Evolutionary conservation across 495 filamentous ascomycete species (phyloP), one percentile per base, ranked within the genome.

Genomic region (Delitschia confertaspora): DNA sequence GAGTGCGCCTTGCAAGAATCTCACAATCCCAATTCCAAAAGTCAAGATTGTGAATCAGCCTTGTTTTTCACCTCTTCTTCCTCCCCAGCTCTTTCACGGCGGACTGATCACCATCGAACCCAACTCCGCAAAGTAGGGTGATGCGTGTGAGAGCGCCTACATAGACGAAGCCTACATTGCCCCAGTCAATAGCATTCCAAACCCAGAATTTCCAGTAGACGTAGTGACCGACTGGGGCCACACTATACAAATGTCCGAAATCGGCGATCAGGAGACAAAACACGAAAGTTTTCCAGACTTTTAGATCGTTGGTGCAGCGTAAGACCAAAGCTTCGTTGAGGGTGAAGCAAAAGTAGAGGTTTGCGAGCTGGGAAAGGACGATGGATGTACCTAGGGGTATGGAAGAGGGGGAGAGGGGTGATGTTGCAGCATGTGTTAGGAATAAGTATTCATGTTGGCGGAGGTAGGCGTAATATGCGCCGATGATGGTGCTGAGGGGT

Each of bases 261-360:
- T 85, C 81, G 11, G 75, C 81, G 3, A 84, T 53, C 26, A 84
- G 64, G 34, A 84, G 49, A 31, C 69, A 73, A 35, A 78, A 62
- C 2, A 85, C 59, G 3, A 85, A 60, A 6, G 68, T 66, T 34
- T 66, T 68, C 81, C 81, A 85, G 40, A 85, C 79, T 4, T 64
- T 61, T 4, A 78, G 45, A 56, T 84, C 76, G 14, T 62, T 60
- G 4, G 80, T 78, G 6, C 69, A 60, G 16, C 81, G 78, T 38
- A 85, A 65, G 10, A 84, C 72, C 11, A 84, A 61, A 2, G 76
- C 78, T 60, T 86, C 79, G 59, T 75, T 83, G 33, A 86, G 47
- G 41, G 78, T 74, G 59, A 86, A 81, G 35, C 80, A 64, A 6
- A 81, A 51, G 61, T 81, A 81, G 14, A 81, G 50, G 56, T 80